Percentiles rank a stretch among this genome's conserved stretches.
Conservation (phyloP, 768 basidiomycete genomes). For the Tricholoma flavovirens region DNA sequence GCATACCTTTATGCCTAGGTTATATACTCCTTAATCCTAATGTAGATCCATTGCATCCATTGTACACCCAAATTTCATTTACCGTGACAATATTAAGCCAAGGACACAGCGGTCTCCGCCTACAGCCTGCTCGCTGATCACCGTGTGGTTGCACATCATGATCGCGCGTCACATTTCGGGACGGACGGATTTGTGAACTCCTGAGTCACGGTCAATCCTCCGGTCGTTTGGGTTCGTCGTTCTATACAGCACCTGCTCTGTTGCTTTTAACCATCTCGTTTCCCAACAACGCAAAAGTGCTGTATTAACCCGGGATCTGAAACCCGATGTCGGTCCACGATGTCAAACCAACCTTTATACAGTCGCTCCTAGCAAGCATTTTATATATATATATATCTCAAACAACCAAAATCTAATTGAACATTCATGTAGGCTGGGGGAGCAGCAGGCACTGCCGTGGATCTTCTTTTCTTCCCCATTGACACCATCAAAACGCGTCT, state of each 20-base stretch:
- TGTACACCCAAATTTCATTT: background rate
- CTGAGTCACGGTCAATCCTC: too few relatives aligned
- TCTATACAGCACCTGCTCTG: background rate
- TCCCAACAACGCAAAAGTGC: background rate
- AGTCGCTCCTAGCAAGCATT: slow-evolving; percentile 25
- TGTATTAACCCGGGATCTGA: background rate
- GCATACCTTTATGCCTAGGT: background rate
- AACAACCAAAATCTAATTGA: background rate
- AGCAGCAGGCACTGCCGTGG: slow-evolving; percentile 87
- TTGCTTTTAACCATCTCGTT: background rate
- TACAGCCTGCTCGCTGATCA: too few relatives aligned
- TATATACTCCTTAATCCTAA: too few relatives aligned
- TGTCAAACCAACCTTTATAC: slow-evolving; percentile 24
- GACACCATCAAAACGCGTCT: slow-evolving; percentile 96
- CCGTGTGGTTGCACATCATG: too few relatives aligned
- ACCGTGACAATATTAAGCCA: background rate
- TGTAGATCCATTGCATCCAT: background rate
- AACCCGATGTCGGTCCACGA: background rate
- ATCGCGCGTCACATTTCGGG: too few relatives aligned
- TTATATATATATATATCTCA: background rate
- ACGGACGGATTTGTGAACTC: too few relatives aligned
- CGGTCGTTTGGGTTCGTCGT: too few relatives aligned
- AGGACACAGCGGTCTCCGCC: too few relatives aligned
- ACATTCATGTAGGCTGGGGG: slow-evolving; percentile 40
- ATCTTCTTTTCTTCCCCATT: slow-evolving; percentile 93